Conservation (phyloP, 1,284 basidiomycete species). For the Ustilago cynodontis region DNA sequence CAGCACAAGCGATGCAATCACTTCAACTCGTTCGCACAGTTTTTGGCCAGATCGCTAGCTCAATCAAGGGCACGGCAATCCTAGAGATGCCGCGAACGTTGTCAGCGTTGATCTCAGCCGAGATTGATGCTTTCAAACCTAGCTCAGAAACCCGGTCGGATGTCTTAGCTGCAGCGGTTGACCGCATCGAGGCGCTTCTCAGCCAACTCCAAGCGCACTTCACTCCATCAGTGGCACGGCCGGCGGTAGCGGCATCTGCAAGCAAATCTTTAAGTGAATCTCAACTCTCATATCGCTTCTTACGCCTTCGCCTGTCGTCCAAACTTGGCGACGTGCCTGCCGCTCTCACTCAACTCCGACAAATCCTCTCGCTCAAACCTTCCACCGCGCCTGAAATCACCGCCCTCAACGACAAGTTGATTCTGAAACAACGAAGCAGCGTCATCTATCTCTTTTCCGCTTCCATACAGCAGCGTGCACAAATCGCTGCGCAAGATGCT, state of each 20-base stretch:
- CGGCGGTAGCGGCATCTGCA: not conserved
- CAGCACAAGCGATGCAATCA: not conserved
- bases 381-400: not conserved
- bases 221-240: not conserved
- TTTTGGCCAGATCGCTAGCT: not conserved
- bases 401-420: slow-evolving; percentile 6
- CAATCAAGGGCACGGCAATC: not conserved
- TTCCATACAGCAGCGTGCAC: slow-evolving; percentile 10
- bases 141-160: no score
- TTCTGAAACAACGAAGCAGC: slow-evolving; percentile 32
- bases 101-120: slow-evolving; percentile 18
- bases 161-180: not conserved
- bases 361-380: slow-evolving; percentile 9
- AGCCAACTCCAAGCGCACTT: not conserved
- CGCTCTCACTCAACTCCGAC: slow-evolving; percentile 2
- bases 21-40: slow-evolving; percentile 17
- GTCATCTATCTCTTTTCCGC: slow-evolving; percentile 34
- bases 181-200: not conserved
- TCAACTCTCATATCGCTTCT: not conserved
- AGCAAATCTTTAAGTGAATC: slow-evolving; percentile 4
- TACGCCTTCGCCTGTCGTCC: slow-evolving; percentile 15
- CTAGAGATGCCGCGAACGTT: slow-evolving; percentile 1
- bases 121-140: slow-evolving; percentile 23
- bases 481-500: slow-evolving; percentile 5
- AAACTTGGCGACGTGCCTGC: slow-evolving; percentile 10